These are phyloP conservation scores for Carnegiea gigantea DNA, from an alignment of 179 eudicot genomes.

Conservation along the genomic window DNA sequence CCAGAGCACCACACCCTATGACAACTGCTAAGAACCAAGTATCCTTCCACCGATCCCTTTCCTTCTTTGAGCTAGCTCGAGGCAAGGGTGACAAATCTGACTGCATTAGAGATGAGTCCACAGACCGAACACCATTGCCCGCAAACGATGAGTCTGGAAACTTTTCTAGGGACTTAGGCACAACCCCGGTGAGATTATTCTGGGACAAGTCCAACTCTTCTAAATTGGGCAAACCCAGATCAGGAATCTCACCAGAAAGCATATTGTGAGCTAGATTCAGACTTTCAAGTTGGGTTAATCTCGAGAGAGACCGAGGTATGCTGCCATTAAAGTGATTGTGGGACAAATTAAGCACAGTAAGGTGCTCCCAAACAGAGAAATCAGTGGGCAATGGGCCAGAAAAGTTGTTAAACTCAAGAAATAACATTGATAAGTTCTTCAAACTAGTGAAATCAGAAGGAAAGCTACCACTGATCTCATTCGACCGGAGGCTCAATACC, in stretches of 20 bases:
- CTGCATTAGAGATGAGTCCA: constrained; percentile 26
- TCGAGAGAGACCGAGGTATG: constrained; percentile 54
- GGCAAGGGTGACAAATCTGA: constrained; percentile 38
- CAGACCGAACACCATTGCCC: constrained; percentile 53
- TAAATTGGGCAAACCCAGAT: constrained; percentile 51
- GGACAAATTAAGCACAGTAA: constrained; percentile 60
- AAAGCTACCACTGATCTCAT: constrained; percentile 57
- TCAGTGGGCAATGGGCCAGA: constrained; percentile 63
- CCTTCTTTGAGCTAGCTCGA: constrained; percentile 24
- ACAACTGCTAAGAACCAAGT: constrained; percentile 54
- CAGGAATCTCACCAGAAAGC: constrained; percentile 69
- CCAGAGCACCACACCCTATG: constrained; percentile 46
- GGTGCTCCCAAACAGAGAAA: constrained; percentile 68
- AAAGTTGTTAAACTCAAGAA: constrained; percentile 66
- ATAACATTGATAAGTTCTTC: constrained; percentile 54
- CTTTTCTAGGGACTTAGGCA: constrained; percentile 60
- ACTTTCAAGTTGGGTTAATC: constrained; percentile 44
- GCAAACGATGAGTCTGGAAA: constrained; percentile 58
- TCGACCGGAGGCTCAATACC: constrained; percentile 68
- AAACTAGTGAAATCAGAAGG: constrained; percentile 60
- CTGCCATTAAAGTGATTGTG: constrained; percentile 68
- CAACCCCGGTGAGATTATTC: constrained; percentile 62
- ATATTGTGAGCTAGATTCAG: constrained; percentile 71
- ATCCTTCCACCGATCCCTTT: constrained; percentile 40
- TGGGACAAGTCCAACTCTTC: constrained; percentile 53